A percentile compares a stretch with the other conserved stretches of the same genome.
These are phyloP conservation scores for Anthoceros angustus DNA, from an alignment of 225 moss, liverwort and hornwort genomes.

Conservation along the genomic window DNA sequence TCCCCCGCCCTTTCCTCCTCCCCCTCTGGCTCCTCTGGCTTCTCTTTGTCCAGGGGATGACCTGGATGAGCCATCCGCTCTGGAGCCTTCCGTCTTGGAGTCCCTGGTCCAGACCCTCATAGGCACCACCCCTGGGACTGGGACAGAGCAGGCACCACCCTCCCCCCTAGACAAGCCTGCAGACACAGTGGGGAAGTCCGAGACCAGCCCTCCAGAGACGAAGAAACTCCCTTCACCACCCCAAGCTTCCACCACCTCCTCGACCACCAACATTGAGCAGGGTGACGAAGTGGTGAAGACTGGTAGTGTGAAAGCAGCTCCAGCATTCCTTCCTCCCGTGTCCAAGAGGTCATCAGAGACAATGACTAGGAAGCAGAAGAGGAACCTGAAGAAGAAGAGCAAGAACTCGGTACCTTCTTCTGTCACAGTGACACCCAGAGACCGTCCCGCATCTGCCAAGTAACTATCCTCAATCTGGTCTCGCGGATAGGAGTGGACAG, in stretches of 20 bases:
- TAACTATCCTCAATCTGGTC: no score
- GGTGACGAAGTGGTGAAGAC: background rate
- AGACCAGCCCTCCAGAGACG: background rate
- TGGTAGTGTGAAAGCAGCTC: background rate
- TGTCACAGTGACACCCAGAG: background rate
- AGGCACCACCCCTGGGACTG: background rate
- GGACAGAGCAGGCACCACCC: background rate
- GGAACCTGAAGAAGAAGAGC: background rate
- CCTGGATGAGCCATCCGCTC: background rate
- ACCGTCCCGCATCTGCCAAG: background rate
- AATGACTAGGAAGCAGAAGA: background rate
- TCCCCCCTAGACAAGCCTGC: background rate
- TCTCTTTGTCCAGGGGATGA: slow-evolving; percentile 1
- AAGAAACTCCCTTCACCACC: background rate
- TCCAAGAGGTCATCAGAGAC: background rate
- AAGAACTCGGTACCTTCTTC: background rate
- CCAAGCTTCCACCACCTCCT: background rate
- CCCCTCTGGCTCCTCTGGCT: slow-evolving; percentile 4
- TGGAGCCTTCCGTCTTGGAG: background rate
- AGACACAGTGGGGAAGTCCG: background rate
- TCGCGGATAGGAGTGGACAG: no score
- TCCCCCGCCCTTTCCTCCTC: background rate
- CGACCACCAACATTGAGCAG: background rate
- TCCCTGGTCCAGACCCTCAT: background rate
- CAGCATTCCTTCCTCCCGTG: background rate